These are phyloP conservation scores for Penicillium sp. DNA, from an alignment of 2,329 filamentous ascomycete species.

Conservation along the genomic window DNA sequence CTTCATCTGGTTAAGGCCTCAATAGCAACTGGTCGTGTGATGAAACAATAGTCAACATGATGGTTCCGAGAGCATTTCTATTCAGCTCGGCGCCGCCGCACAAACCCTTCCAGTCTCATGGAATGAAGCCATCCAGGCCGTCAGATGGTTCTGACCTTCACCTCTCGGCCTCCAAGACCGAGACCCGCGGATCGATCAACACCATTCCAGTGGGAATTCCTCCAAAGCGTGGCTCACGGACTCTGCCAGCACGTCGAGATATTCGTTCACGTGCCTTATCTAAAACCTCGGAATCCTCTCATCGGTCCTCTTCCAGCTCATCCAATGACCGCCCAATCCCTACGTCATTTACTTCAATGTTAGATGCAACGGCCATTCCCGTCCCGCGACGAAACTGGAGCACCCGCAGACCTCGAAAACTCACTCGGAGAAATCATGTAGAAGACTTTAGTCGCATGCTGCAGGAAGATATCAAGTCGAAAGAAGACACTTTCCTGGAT, in stretches of 20 bases:
- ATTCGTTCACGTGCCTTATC: constrained; percentile 20
- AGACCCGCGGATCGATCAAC: constrained; percentile 16
- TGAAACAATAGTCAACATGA: constrained; percentile 33
- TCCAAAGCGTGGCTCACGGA: constrained; percentile 30
- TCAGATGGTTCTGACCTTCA: constrained; percentile 20
- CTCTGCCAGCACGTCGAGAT: constrained; percentile 19
- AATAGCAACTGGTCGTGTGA: constrained; percentile 14
- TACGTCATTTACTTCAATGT: constrained; percentile 55
- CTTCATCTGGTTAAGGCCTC: constrained; percentile 35
- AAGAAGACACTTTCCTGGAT: constrained; percentile 45
- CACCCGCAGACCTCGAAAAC: constrained; percentile 38
- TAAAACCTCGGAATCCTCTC: constrained; percentile 19
- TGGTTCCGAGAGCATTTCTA: constrained; percentile 42
- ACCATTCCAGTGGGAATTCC: constrained; percentile 38
- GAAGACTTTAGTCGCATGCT: constrained; percentile 56
- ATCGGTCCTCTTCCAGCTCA: constrained; percentile 27
- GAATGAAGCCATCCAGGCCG: constrained; percentile 10
- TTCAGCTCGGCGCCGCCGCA: constrained; percentile 33
- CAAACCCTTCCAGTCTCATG: constrained; percentile 16
- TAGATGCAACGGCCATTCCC: constrained; percentile 60
- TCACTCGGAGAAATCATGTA: constrained; percentile 42
- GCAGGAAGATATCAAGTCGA: constrained; percentile 51
- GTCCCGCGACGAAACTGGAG: constrained; percentile 45
- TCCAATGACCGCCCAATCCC: constrained; percentile 46
- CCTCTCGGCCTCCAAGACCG: constrained; percentile 12